Base-by-base conservation (phyloP, 225 moss, liverwort and hornwort genomes). In the Physcomitrium patens region DNA sequence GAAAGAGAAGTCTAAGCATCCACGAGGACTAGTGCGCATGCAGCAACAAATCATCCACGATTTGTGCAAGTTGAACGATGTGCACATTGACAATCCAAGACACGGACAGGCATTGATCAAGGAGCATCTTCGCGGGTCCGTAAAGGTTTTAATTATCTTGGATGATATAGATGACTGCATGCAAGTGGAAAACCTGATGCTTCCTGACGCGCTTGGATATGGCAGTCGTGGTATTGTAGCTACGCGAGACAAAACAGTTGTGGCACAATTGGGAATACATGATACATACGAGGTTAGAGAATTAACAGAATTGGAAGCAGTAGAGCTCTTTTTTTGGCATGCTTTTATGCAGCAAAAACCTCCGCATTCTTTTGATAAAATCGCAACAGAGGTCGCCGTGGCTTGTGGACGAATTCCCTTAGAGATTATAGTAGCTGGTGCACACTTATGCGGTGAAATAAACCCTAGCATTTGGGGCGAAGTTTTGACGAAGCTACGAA, bases 111-210 rank as follows among this genome's bases (percentile, higher is more conserved):
- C 83, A 2, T 20, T 79, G 13, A 83, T 83, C 27, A 83, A 79
- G 72, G 83, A 83, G 46, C 83, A 83, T 28, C 76, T 83, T 2
- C 72, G 68, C 12, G 76, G 83, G 26, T 76, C 84, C 24, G 80
- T 69, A 18, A 84, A 73, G 70, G 80, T 84, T 16, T 20, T 80
- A 46, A 84, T 84, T 46, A 79, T 84, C 58, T 51, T 84, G 31
- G 84, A 84, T 37, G 84, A 80, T 17, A 77, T 54, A 6, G 80
- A 84, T 26, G 80, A 84, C 31, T 57, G 62, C 31, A 65, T 65
- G 31, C 80, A 84, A 42, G 73, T 84, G 59, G 84, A 84, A 5
- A 77, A 80, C n/a, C 62, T 84, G 60, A 80, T 84, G 77, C 80
- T 77, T 24, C 76, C 60, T 10, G 77, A 84, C 65, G 74, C 77